A percentile compares a stretch with the other conserved stretches of the same genome.
These are phyloP conservation scores for Fomitopsis palustris DNA, from an alignment of 1,284 basidiomycete genomes.

Conservation along the genomic window DNA sequence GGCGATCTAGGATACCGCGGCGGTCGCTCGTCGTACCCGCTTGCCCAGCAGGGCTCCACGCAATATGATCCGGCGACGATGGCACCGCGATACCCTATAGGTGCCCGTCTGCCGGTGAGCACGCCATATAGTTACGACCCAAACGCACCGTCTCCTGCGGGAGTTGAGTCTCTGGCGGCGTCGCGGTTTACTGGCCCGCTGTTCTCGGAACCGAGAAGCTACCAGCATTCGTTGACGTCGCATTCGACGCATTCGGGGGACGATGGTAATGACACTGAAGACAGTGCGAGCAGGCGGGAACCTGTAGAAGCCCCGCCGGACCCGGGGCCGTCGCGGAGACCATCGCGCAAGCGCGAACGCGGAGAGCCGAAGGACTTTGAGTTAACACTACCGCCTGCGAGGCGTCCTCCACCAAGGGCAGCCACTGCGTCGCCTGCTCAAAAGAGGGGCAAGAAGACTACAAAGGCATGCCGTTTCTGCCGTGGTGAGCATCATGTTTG, in stretches of 20 bases:
- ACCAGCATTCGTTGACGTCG: background rate
- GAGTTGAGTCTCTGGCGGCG: background rate
- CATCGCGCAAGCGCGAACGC: background rate
- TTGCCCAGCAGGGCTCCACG: background rate
- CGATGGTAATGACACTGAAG: background rate
- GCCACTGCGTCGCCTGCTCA: background rate
- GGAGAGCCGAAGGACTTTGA: background rate
- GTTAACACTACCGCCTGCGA: background rate
- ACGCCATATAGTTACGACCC: background rate
- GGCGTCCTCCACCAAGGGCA: background rate
- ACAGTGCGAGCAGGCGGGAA: constrained; percentile 1
- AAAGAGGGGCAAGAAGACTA: constrained; percentile 39
- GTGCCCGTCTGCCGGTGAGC: background rate
- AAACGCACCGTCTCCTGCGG: background rate
- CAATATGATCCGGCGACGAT: constrained; percentile 2
- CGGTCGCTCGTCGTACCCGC: background rate
- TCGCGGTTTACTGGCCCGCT: background rate
- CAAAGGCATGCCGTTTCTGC: constrained; percentile 70
- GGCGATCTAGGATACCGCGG: background rate
- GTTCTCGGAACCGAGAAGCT: background rate
- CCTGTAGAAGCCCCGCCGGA: background rate
- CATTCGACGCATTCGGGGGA: constrained; percentile 2
- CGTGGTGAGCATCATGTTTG: constrained; percentile 44
- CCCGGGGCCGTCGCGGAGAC: background rate
- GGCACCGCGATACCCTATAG: background rate